Evolutionary conservation across 768 basidiomycete genomes (phyloP).

Genomic region (Hericium alpestre): DNA sequence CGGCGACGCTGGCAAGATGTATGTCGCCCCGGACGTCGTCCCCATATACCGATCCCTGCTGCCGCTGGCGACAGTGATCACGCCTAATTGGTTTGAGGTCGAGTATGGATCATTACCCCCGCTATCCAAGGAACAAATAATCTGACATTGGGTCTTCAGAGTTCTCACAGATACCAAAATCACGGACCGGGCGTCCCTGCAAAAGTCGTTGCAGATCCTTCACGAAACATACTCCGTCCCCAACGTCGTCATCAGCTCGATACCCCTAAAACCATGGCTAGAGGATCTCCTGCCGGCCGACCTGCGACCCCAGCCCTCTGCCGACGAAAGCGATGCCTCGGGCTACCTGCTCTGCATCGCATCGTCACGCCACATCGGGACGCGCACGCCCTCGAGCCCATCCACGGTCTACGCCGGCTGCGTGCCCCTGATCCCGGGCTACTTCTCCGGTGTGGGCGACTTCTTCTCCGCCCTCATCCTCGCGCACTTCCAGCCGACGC

Average conservation of each 20-base stretch:
- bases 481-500: slow-evolving; percentile 50
- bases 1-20: slow-evolving; percentile 83
- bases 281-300: slow-evolving; percentile 37
- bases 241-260: slow-evolving; percentile 87
- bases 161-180: slow-evolving; percentile 66
- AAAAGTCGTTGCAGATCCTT: slow-evolving; percentile 55
- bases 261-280: slow-evolving; percentile 61
- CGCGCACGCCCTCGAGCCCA: slow-evolving; percentile 9
- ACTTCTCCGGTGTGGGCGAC: slow-evolving; percentile 95
- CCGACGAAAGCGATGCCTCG: slow-evolving; percentile 28
- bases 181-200: slow-evolving; percentile 54
- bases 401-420: slow-evolving; percentile 56
- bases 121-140: not conserved
- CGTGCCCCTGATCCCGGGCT: slow-evolving; percentile 75
- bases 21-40: slow-evolving; percentile 79
- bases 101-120: slow-evolving; percentile 46
- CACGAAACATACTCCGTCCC: slow-evolving; percentile 71
- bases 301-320: slow-evolving; percentile 23
- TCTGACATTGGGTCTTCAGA: slow-evolving; percentile 29
- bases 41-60: slow-evolving; percentile 78
- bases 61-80: slow-evolving; percentile 82
- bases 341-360: slow-evolving; percentile 62
- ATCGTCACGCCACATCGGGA: slow-evolving; percentile 36
- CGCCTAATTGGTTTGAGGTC: slow-evolving; percentile 97
- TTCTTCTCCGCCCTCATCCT: slow-evolving; percentile 89